These are phyloP conservation scores for Globisporangium lucens DNA, from an alignment of 352 stramenopile species.

Conservation along the genomic window DNA sequence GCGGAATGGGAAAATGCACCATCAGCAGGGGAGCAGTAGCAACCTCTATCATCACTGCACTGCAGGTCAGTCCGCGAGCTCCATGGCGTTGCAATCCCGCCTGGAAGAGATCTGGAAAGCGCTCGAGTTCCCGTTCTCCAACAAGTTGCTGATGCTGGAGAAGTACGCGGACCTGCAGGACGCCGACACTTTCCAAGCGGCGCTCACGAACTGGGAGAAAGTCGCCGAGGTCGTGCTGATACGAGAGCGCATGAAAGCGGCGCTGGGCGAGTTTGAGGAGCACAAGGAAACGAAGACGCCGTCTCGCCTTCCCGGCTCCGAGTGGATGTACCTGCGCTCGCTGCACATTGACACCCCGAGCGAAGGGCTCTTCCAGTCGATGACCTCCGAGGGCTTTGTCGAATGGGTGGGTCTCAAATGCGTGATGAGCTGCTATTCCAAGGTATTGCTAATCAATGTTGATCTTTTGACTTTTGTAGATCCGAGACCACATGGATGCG, in stretches of 20 bases:
- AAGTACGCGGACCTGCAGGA: constrained; percentile 54
- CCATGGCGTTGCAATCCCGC: constrained; percentile 44
- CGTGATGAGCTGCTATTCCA: background rate
- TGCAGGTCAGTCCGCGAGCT: constrained; percentile 29
- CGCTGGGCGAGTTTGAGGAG: constrained; percentile 35
- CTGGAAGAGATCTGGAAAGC: constrained; percentile 53
- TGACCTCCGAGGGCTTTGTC: constrained; percentile 19
- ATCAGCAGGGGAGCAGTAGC: constrained; percentile 18
- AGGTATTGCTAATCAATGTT: background rate
- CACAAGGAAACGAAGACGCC: constrained; percentile 24
- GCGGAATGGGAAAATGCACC: constrained; percentile 17
- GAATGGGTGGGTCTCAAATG: constrained; percentile 37
- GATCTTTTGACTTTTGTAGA: constrained; percentile 23
- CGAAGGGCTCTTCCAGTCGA: constrained; percentile 8
- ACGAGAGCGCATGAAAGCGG: constrained; percentile 46
- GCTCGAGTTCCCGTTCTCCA: constrained; percentile 62
- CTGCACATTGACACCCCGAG: constrained; percentile 32
- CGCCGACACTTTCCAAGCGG: constrained; percentile 35
- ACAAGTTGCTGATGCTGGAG: constrained; percentile 62
- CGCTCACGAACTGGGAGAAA: constrained; percentile 45
- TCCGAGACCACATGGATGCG: constrained; percentile 32
- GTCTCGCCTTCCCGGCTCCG: constrained; percentile 31
- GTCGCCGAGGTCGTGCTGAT: constrained; percentile 37
- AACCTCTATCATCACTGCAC: constrained; percentile 20
- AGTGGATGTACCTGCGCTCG: constrained; percentile 36